Percentiles rank a stretch among this genome's conserved stretches.
Conservation (phyloP, 305 asterid species). For the Fraxinus baroniana region DNA sequence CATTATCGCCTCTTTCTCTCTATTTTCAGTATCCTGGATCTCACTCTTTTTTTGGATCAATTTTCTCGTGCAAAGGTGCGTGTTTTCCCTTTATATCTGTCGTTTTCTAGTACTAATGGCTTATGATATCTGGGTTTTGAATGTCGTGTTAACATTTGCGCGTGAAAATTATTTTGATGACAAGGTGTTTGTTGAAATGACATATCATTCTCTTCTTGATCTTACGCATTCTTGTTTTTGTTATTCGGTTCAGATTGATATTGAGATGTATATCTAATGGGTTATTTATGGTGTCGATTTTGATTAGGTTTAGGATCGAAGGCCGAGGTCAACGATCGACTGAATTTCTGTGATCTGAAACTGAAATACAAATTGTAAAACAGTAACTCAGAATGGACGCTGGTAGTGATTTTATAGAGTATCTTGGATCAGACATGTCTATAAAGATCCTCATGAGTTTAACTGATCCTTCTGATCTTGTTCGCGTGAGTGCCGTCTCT, state of each 20-base stretch:
- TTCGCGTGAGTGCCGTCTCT: constrained; percentile 64
- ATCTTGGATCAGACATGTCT: constrained; percentile 61
- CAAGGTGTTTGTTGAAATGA: neutral
- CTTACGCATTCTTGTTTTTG: neutral
- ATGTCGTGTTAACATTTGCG: neutral
- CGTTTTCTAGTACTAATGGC: neutral
- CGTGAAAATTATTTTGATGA: neutral
- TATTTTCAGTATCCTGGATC: neutral
- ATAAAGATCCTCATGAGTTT: constrained; percentile 48
- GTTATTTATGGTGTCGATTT: neutral
- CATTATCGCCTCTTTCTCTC: neutral
- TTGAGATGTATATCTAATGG: neutral
- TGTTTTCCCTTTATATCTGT: neutral
- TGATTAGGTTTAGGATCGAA: neutral
- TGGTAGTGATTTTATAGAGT: constrained; percentile 54
- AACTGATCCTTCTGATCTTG: constrained; percentile 70
- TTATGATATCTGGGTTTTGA: neutral
- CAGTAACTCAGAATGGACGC: constrained; percentile 35
- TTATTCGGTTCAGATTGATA: neutral
- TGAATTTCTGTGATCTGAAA: neutral
- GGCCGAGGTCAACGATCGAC: neutral
- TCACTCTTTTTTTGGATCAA: neutral
- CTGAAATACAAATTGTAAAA: neutral
- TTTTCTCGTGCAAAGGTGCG: neutral
- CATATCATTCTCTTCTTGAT: neutral